Conservation (phyloP, 805 yeast species). For the Saccharomycopsis amapae region DNA sequence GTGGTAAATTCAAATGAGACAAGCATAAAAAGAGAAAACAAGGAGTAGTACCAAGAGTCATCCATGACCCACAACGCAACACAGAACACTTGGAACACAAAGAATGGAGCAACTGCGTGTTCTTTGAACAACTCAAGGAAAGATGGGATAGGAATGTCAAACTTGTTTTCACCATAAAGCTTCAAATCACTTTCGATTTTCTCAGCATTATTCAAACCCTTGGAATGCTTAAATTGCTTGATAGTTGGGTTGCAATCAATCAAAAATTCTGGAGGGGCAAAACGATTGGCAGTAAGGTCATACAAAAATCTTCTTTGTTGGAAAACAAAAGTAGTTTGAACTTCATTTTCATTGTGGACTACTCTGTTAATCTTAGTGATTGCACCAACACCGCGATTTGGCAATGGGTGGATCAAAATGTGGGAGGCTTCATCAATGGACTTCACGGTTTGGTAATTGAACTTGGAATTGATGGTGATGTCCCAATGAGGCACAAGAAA, state of each 20-base stretch:
- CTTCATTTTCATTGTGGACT: conserved; percentile 46
- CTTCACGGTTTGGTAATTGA: conserved; percentile 55
- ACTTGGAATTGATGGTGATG: conserved; percentile 55
- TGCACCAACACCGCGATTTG: conserved; percentile 81
- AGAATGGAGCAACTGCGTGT: conserved; percentile 97
- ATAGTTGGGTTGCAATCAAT: conserved; percentile 50
- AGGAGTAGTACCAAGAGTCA: conserved; percentile 92
- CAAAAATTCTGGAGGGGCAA: conserved; percentile 73
- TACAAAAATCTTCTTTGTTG: conserved; percentile 88
- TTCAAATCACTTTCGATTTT: conserved; percentile 37
- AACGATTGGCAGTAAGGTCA: conserved; percentile 44
- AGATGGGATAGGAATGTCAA: conserved; percentile 93
- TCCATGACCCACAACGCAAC: conserved; percentile 95
- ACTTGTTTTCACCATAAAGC: conserved; percentile 75
- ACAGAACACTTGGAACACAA: conserved; percentile 93
- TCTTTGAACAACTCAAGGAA: conserved; percentile 87
- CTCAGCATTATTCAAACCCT: conserved; percentile 28
- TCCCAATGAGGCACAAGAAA: conserved; percentile 96
- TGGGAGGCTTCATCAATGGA: conserved; percentile 58
- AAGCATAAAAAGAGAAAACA: conserved; percentile 87
- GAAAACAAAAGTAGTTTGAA: conserved; percentile 67
- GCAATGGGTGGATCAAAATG: conserved; percentile 70
- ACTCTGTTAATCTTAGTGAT: conserved; percentile 58
- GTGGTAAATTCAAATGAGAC: conserved; percentile 90
- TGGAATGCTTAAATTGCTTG: conserved; percentile 43